These are phyloP conservation scores for Hyaloscypha bicolor DNA, from an alignment of 495 filamentous ascomycete genomes.

Conservation along the genomic window DNA sequence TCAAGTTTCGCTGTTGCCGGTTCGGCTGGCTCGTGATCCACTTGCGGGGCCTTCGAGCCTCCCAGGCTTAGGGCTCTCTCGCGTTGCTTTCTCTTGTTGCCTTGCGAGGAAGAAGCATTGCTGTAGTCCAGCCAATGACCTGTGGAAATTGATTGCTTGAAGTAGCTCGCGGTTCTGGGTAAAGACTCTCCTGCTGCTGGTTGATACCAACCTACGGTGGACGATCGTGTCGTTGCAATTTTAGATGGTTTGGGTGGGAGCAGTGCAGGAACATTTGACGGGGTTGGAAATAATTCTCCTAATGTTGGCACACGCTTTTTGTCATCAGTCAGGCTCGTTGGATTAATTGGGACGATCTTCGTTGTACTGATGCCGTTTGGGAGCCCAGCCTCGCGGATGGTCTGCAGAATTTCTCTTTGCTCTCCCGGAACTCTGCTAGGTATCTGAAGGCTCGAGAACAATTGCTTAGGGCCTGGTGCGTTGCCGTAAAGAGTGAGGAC, in stretches of 20 bases:
- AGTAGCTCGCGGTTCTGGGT: conserved; percentile 51
- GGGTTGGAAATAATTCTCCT: conserved; percentile 79
- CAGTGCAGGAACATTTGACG: conserved; percentile 63
- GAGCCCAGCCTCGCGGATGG: conserved; percentile 63
- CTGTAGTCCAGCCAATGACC: conserved; percentile 73
- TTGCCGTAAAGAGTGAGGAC: conserved; percentile 74
- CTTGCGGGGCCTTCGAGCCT: conserved; percentile 54
- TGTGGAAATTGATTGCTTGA: conserved; percentile 56
- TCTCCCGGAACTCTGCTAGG: conserved; percentile 44
- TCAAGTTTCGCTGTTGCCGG: conserved; percentile 67
- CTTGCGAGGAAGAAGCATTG: conserved; percentile 58
- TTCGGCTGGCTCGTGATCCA: conserved; percentile 46
- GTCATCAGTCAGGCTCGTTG: conserved; percentile 38
- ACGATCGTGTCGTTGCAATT: conserved; percentile 58
- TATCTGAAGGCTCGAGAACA: conserved; percentile 80
- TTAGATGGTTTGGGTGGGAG: conserved; percentile 73
- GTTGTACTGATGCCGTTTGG: conserved; percentile 76
- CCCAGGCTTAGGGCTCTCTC: conserved; percentile 72
- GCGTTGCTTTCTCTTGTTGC: conserved; percentile 65
- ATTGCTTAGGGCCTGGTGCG: conserved; percentile 69
- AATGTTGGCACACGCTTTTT: conserved; percentile 63
- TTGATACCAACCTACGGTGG: conserved; percentile 64
- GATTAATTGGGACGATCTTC: conserved; percentile 61
- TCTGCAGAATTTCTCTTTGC: conserved; percentile 35
- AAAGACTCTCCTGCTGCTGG: conserved; percentile 41